These are phyloP conservation scores for Sechiopsis laciniata DNA, from an alignment of 306 rosid species.

Conservation along the genomic window DNA sequence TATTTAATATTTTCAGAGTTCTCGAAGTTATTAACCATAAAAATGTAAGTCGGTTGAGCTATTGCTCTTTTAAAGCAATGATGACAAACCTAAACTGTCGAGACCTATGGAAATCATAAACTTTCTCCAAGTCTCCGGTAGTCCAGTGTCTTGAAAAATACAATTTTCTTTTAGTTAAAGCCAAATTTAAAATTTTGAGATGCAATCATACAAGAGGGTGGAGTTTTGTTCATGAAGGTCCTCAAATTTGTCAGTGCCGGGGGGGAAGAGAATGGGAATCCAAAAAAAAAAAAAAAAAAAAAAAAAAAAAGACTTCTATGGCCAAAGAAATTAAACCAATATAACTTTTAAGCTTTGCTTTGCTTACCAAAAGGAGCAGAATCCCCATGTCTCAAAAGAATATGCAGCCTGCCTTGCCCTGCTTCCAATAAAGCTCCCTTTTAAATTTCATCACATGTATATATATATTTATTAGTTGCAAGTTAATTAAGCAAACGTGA, in stretches of 20 bases:
- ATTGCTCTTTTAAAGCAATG: too few species aligned
- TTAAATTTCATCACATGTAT: conserved; percentile 16
- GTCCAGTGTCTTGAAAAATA: not conserved
- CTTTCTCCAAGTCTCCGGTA: too few species aligned
- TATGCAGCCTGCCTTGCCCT: conserved; percentile 14
- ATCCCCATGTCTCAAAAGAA: conserved; percentile 28
- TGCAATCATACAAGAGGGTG: conserved; percentile 1
- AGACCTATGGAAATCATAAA: not conserved
- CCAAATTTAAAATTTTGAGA: not conserved
- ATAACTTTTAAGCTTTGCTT: conserved; percentile 6
- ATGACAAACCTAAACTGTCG: too few species aligned
- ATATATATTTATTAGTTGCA: not conserved
- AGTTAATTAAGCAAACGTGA: not conserved
- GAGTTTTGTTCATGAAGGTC: not conserved
- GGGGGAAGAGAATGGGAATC: not conserved
- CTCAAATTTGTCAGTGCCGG: not conserved
- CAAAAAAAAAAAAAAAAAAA: too few species aligned
- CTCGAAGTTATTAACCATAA: too few species aligned
- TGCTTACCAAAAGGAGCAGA: conserved; percentile 27
- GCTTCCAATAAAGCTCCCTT: conserved; percentile 9
- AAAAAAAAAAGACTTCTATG: not conserved
- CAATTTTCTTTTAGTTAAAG: not conserved
- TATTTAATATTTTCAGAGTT: too few species aligned
- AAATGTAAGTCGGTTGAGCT: too few species aligned
- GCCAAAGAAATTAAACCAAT: not conserved